Evolutionary conservation across 179 eudicot genomes (phyloP), one percentile per base, ranked within the genome.

Genomic region (Silene vulgaris): DNA sequence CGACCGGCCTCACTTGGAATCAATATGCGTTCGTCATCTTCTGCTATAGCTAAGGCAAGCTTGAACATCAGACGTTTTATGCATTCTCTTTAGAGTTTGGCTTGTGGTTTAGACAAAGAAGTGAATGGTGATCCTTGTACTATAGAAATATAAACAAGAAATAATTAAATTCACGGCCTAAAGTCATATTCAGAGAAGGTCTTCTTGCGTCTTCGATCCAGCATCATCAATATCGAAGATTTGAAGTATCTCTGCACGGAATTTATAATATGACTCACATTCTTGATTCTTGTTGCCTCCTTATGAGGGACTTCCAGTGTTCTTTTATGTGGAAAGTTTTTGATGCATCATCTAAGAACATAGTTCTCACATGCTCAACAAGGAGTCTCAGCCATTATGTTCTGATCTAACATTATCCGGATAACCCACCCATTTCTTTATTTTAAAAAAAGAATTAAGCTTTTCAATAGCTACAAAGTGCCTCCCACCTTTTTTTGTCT

Each of bases 31-130:
- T 85, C 93, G n/a, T 84, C 97, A 73, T 77, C 93, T 65, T 84
- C 73, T 48, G 73, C 88, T 52, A 90, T 92, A 80, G 89, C 98
- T 80, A 92, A 95, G 99, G 99, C 97, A 95, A 95, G 99, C 96
- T 79, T 82, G 73, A 84, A 86, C 80, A 87, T 80, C 86, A 97
- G 93, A 85, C 82, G 82, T 80, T 81, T 83, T 85, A 79, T 87
- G 83, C 84, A 77, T 86, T 77, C 82, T 74, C 67, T 81, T 60
- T 85, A 76, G 85, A 89, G 81, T 85, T 74, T 84, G 83, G 76
- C 76, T 79, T 83, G 72, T 69, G 72, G 70, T 80, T 69, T 85
- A 79, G 66, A 73, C 48, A 74, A 75, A 54, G 71, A 71, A 76
- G 71, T 76, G 76, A 54, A 76, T 74, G 88, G 75, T 77, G 86